Evolutionary conservation across 1,139 yeast species (phyloP).

Genomic region (Blastobotrys persicus): DNA sequence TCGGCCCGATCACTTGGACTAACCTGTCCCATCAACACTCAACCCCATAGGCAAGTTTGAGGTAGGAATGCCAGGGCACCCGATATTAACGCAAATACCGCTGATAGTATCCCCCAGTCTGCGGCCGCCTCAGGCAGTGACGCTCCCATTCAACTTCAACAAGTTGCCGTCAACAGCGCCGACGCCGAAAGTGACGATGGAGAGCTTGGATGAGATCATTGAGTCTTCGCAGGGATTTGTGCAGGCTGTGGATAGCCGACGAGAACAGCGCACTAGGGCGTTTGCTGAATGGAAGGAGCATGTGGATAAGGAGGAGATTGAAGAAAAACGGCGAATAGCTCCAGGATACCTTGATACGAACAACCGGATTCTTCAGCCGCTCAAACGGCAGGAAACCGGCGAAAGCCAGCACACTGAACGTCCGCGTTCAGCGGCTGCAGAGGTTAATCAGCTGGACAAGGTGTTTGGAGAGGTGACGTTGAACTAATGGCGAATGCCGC

Average conservation of each 20-base stretch:
- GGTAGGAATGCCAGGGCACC: slow-evolving; percentile 48
- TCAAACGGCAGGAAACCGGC: slow-evolving; percentile 12
- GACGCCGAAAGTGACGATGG: slow-evolving; percentile 7
- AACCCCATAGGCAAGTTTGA: no score
- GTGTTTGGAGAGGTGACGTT: slow-evolving; percentile 23
- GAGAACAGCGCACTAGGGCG: slow-evolving; percentile 28
- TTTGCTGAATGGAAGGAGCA: slow-evolving; percentile 38
- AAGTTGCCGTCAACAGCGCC: slow-evolving; percentile 25
- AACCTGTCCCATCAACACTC: no score
- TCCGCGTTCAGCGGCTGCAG: neutral
- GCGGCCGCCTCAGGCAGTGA: slow-evolving; percentile 58
- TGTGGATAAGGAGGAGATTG: slow-evolving; percentile 27
- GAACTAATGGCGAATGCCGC: slow-evolving; percentile 2
- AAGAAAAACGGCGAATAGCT: slow-evolving; percentile 39
- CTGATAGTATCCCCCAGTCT: slow-evolving; percentile 54
- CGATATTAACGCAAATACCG: slow-evolving; percentile 53
- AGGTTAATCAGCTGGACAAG: slow-evolving; percentile 17
- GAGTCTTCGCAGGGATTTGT: slow-evolving; percentile 31
- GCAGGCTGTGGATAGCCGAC: slow-evolving; percentile 29
- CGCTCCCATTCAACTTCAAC: slow-evolving; percentile 52
- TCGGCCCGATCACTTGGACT: no score
- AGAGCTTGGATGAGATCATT: slow-evolving; percentile 22
- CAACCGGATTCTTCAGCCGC: slow-evolving; percentile 33
- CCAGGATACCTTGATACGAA: slow-evolving; percentile 45
- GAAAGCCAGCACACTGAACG: slow-evolving; percentile 2